Conservation (phyloP, 1,284 basidiomycete genomes). For the Cutaneotrichosporon cyanovorans region DNA sequence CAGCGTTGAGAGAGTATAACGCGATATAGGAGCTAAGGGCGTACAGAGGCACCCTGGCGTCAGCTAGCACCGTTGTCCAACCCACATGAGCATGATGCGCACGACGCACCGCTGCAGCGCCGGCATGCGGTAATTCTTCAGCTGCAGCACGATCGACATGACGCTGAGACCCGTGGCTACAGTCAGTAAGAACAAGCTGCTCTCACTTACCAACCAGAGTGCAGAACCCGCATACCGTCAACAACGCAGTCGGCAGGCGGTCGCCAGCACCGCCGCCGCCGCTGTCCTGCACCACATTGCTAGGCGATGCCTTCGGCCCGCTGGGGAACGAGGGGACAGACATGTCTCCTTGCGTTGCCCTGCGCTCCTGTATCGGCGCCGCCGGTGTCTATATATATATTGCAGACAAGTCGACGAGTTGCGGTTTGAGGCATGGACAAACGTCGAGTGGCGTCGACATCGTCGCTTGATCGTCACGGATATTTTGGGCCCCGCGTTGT, state of each 20-base stretch:
- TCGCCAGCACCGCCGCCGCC: slow-evolving; percentile 33
- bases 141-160: slow-evolving; percentile 75
- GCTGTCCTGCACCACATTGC: background rate
- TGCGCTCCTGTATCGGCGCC: no score
- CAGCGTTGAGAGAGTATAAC: slow-evolving; percentile 86
- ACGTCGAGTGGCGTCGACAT: no score
- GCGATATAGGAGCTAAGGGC: slow-evolving; percentile 86
- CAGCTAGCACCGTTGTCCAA: background rate
- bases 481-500: no score
- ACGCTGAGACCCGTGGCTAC: slow-evolving; percentile 68
- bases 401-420: no score
- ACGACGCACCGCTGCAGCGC: slow-evolving; percentile 76
- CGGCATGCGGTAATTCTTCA: slow-evolving; percentile 84
- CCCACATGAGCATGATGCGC: slow-evolving; percentile 84
- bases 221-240: slow-evolving; percentile 40
- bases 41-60: slow-evolving; percentile 70
- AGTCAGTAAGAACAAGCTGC: background rate
- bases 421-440: no score
- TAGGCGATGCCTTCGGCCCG: background rate
- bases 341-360: slow-evolving; percentile 1
- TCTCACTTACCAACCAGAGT: slow-evolving; percentile 38
- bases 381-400: no score
- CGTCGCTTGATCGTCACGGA: no score
- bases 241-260: slow-evolving; percentile 36
- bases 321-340: slow-evolving; percentile 10